These are phyloP conservation scores for Polytrichum commune DNA, from an alignment of 225 moss, liverwort and hornwort species.

Conservation along the genomic window DNA sequence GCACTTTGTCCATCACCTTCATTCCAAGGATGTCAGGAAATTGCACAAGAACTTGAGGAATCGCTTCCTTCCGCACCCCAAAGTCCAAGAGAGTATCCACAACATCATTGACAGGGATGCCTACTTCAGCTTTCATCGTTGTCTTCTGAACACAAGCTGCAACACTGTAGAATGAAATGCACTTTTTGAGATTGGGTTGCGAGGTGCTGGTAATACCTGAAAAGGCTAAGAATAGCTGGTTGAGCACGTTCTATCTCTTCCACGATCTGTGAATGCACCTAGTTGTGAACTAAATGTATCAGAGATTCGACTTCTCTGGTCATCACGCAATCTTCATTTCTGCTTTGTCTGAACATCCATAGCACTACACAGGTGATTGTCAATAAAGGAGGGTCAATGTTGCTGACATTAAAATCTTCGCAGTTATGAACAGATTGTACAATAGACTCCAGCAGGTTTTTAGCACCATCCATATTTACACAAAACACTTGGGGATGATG, in stretches of 20 bases:
- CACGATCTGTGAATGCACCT: neutral
- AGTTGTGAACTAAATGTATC: neutral
- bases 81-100: constrained; percentile 57
- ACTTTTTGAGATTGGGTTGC: neutral
- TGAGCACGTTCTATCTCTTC: constrained; percentile 4
- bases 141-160: neutral
- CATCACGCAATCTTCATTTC: neutral
- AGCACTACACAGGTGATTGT: constrained; percentile 6
- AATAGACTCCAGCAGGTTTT: constrained; percentile 1
- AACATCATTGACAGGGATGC: too few relatives aligned
- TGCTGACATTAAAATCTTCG: neutral
- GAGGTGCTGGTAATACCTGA: too few relatives aligned
- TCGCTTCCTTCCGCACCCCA: constrained; percentile 65
- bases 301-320: neutral
- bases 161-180: neutral
- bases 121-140: too few relatives aligned
- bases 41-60: constrained; percentile 66
- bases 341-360: constrained; percentile 2
- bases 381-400: neutral
- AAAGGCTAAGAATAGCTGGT: neutral
- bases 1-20: constrained; percentile 66
- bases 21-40: constrained; percentile 79
- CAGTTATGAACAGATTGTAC: neutral
- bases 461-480: neutral
- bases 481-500: neutral